Percentiles rank a stretch among this genome's conserved stretches.
phyloP scores from a whole-genome alignment of 2,329 filamentous ascomycete genomes.

The Fusarium haematococcum region DNA sequence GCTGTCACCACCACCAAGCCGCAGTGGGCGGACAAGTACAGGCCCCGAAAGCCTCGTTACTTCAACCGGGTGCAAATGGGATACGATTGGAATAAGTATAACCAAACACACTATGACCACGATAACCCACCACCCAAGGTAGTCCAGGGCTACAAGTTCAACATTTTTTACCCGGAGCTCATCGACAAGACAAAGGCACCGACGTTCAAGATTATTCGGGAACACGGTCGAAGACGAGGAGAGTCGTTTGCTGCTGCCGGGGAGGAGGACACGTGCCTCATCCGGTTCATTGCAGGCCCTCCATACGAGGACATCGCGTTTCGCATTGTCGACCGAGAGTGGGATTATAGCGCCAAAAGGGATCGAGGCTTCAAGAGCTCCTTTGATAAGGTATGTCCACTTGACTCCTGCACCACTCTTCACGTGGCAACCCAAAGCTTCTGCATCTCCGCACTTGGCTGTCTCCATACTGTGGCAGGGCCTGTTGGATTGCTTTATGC shows the following conservation, averaged over 20 bases:
- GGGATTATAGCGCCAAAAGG: constrained; percentile 97
- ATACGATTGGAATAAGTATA: constrained; percentile 99
- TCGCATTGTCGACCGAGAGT: constrained; percentile 96
- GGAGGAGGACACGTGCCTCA: constrained; percentile 96
- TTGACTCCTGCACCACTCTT: constrained; percentile 15
- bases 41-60: constrained; percentile 91
- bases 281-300: constrained; percentile 93
- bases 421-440: constrained; percentile 20
- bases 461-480: constrained; percentile 16
- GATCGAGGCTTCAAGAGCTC: constrained; percentile 96
- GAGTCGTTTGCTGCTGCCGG: constrained; percentile 94
- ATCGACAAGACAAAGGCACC: constrained; percentile 95
- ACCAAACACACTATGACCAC: constrained; percentile 99
- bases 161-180: constrained; percentile 98
- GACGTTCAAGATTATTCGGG: constrained; percentile 94
- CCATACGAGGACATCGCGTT: constrained; percentile 98
- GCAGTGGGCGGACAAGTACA: constrained; percentile 86
- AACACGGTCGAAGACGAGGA: constrained; percentile 87
- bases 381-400: constrained; percentile 87
- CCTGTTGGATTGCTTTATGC: constrained; percentile 20
- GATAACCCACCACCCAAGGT: constrained; percentile 98
- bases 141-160: constrained; percentile 99
- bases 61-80: constrained; percentile 99
- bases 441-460: constrained; percentile 30
- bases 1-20: constrained; percentile 70